phyloP scores from a whole-genome alignment of 345 rosid species.

The Euclidium syriacum region DNA sequence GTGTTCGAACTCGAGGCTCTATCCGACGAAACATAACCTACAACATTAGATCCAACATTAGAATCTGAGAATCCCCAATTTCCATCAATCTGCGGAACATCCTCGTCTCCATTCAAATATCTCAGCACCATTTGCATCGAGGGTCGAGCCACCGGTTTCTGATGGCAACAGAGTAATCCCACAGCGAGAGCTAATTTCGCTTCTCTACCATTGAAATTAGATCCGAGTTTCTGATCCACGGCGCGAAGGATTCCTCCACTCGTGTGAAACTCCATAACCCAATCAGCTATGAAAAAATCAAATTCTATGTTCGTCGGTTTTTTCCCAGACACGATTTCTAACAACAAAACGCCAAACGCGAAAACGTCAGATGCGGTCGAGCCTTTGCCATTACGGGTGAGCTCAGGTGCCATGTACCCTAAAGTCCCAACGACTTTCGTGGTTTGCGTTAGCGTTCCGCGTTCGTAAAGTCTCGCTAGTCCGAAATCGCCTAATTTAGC shows the following conservation, averaged over 20 bases:
- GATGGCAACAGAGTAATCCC: conserved; percentile 27
- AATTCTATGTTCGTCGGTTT: conserved; percentile 28
- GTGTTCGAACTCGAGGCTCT: conserved; percentile 11
- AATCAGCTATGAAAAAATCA: conserved; percentile 43
- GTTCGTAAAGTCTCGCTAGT: conserved; percentile 55
- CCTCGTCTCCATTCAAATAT: conserved; percentile 18
- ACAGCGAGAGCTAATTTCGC: conserved; percentile 14
- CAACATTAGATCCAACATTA: not conserved
- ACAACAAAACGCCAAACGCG: conserved; percentile 49
- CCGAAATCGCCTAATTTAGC: conserved; percentile 55
- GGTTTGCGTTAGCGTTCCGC: conserved; percentile 39
- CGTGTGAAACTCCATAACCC: conserved; percentile 38
- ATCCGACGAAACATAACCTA: conserved; percentile 16
- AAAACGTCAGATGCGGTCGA: conserved; percentile 55
- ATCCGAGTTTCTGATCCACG: conserved; percentile 38
- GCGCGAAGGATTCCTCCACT: conserved; percentile 34
- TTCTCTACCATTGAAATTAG: conserved; percentile 16
- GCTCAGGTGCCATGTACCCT: conserved; percentile 65
- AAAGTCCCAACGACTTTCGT: conserved; percentile 55
- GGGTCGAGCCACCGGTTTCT: conserved; percentile 15
- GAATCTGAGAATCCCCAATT: conserved; percentile 12
- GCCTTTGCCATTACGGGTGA: conserved; percentile 46
- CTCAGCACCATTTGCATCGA: conserved; percentile 27
- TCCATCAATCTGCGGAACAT: conserved; percentile 17
- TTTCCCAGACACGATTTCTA: conserved; percentile 46